These are phyloP conservation scores for Vachellia collinsii DNA, from an alignment of 306 rosid species.

Conservation along the genomic window DNA sequence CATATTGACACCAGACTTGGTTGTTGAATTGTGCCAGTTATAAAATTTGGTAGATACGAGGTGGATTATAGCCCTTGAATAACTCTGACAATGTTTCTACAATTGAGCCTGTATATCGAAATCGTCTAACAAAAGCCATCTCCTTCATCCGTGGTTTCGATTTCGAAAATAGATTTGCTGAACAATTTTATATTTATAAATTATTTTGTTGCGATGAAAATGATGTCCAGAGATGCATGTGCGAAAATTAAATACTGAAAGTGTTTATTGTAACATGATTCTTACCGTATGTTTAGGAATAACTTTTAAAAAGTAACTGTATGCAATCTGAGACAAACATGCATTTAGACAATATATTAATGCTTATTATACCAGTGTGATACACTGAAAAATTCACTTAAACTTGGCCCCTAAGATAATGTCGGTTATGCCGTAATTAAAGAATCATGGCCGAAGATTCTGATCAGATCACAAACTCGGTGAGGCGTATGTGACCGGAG, in stretches of 20 bases:
- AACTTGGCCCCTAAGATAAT: not conserved
- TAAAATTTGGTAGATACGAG: not conserved
- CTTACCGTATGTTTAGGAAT: too few species aligned
- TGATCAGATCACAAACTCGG: constrained; percentile 38
- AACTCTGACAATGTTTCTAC: not conserved
- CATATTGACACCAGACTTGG: not conserved
- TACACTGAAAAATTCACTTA: not conserved
- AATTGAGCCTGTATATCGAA: not conserved
- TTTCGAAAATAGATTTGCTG: not conserved
- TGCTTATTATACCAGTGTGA: not conserved
- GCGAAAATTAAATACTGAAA: not conserved
- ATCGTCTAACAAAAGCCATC: not conserved
- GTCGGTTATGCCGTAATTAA: not conserved
- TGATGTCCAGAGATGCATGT: not conserved
- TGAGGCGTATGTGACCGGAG: constrained; percentile 50
- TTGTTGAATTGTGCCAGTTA: not conserved
- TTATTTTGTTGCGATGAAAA: not conserved
- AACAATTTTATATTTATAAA: not conserved
- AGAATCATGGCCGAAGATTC: not conserved
- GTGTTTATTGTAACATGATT: not conserved
- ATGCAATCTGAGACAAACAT: too few species aligned
- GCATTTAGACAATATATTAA: too few species aligned
- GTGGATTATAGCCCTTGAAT: not conserved
- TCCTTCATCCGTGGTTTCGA: not conserved
- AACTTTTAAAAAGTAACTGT: too few species aligned